Conservation (phyloP, 345 rosid genomes). For the Populus simonii region DNA sequence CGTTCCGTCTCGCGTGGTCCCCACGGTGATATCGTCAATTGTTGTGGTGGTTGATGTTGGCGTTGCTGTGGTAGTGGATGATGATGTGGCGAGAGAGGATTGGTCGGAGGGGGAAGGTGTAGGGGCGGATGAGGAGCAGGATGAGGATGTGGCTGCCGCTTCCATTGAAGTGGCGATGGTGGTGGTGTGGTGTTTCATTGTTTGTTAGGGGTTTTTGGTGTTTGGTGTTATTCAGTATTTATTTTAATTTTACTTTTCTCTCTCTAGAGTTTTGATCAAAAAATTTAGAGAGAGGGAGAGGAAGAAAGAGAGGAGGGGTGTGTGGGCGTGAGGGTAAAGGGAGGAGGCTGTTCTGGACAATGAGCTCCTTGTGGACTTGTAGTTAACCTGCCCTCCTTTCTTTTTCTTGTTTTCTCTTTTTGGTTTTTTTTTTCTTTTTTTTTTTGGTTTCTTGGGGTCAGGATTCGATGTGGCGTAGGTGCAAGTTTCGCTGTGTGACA, state of each 20-base stretch:
- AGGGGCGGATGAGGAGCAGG: constrained; percentile 23
- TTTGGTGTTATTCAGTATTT: not conserved
- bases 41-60: constrained; percentile 38
- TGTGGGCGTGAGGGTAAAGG: constrained; percentile 28
- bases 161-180: constrained; percentile 52
- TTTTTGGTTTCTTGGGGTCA: not conserved
- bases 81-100: constrained; percentile 45
- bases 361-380: constrained; percentile 26
- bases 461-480: not conserved
- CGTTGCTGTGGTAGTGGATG: constrained; percentile 33
- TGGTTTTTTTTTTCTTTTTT: not conserved
- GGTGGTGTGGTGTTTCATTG: not conserved
- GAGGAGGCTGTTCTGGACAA: constrained; percentile 22
- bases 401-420: no score
- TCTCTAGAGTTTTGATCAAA: constrained; percentile 2
- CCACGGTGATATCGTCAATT: constrained; percentile 55
- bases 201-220: not conserved
- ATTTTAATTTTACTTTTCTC: not conserved
- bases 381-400: constrained; percentile 28
- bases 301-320: constrained; percentile 2
- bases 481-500: not conserved
- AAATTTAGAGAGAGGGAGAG: constrained; percentile 4
- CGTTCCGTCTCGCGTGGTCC: constrained; percentile 63
- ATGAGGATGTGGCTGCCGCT: constrained; percentile 40
- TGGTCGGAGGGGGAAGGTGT: constrained; percentile 39